These are phyloP conservation scores for Hansenula sp. DNA, from an alignment of 1,139 yeast species.

Conservation along the genomic window DNA sequence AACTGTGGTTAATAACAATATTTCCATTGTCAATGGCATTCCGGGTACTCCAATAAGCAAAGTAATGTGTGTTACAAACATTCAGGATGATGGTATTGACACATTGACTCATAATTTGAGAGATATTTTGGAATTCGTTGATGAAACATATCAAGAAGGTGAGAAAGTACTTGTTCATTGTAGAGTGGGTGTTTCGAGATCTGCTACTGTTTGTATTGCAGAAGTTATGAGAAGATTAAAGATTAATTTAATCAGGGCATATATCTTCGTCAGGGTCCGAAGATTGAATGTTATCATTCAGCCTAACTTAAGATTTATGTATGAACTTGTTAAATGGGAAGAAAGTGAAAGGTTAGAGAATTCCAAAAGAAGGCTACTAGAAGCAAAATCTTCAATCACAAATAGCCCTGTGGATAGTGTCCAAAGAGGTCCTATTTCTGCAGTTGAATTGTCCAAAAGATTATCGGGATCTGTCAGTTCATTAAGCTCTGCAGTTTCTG, in stretches of 20 bases:
- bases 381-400: background rate
- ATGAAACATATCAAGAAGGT: conserved; percentile 30
- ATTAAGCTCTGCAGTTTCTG: conserved; percentile 8
- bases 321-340: conserved; percentile 80
- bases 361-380: conserved; percentile 4
- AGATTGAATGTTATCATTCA: conserved; percentile 86
- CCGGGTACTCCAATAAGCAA: conserved; percentile 33
- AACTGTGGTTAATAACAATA: conserved; percentile 20
- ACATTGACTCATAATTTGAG: conserved; percentile 39
- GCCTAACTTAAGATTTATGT: conserved; percentile 83
- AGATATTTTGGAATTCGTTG: conserved; percentile 40
- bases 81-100: conserved; percentile 51
- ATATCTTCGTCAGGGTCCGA: conserved; percentile 76
- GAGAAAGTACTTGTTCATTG: conserved; percentile 76
- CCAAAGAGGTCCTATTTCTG: conserved; percentile 2
- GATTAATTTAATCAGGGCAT: conserved; percentile 68
- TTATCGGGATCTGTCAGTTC: conserved; percentile 14
- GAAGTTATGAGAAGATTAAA: conserved; percentile 75
- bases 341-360: conserved; percentile 32
- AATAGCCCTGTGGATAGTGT: background rate
- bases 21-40: conserved; percentile 26
- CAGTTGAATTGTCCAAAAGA: conserved; percentile 5
- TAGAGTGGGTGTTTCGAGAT: conserved; percentile 86
- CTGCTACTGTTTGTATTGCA: conserved; percentile 89
- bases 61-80: conserved; percentile 34